Evolutionary conservation across 257 asterid genomes (phyloP), one percentile per base, ranked within the genome.

Genomic region (Primulina tabacum): DNA sequence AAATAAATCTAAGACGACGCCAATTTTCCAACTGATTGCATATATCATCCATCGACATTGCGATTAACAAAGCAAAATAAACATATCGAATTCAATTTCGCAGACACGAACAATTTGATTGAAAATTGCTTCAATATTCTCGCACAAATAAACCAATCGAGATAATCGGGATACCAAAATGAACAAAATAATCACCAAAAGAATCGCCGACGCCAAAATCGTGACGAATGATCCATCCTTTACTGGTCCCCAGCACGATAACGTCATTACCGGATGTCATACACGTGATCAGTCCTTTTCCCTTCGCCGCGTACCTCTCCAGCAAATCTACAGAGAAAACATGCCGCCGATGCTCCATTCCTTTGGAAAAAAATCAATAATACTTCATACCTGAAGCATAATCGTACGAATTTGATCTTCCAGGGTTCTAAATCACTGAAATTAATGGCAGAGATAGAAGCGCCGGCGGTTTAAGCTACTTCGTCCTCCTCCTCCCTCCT

Each of bases 181-280:
- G 47, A 34, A 64, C 1, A 3, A 28, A 7, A 57, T 58, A 11
- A 76, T 4, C 74, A 94, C 99, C 99, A 60, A 67, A 81, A 29
- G 96, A 89, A 84, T 86, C 91, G 55, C 97, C 99, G 20, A 71
- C 88, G 61, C 96, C 95, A 77, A 94, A 94, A 84, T 94, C 97
- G 55, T 89, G 92, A 79, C 99, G 88, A 75, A 94, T 90, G 72
- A 94, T 83, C 90, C 95, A 91, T 8, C 97, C 99, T 81, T 89
- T 91, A 83, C 91, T 87, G 57, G 99, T 94, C 10, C 99, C 99
- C 76, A 94, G 65, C 62, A 86, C 85, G 68, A 88, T 86, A 76
- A 94, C 97, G 76, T 91, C 97, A 75, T 94, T 91, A 20, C 97
- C 99, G 5, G 99, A 94, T 58, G 96, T 85, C 97, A 91, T 86